Base-by-base conservation (phyloP, 495 filamentous ascomycete genomes). In the Viridothelium virens region DNA sequence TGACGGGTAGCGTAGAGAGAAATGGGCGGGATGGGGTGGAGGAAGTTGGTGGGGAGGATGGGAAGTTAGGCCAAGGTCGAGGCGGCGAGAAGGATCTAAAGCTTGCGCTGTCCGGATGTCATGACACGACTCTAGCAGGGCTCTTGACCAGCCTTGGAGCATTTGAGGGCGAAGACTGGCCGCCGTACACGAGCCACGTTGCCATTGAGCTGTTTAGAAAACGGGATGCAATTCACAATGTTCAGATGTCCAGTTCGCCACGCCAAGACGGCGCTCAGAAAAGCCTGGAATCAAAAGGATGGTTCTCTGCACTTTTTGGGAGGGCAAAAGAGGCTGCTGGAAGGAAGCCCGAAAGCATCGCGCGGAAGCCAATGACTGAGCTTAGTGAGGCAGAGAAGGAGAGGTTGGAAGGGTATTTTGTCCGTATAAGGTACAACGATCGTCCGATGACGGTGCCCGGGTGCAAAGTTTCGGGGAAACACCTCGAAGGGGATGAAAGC, bases 351-450 rank as follows among this genome's bases (percentile, higher is more conserved):
- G 64, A 73, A 10, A 75, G 75, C 41, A 85, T 84, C 56, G 82
- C 83, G 11, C 79, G 87, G 18, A 84, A 81, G 69, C 73, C 74
- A 3, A 74, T 78, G 6, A 71, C 77, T 2, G 77, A 83, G 3
- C 72, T 89, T 18, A 79, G 78, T 1, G 67, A 75, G 0, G 67
- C 72, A 0, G 84, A 90, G 66, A 80, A 79, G 74, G 68, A 75
- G 56, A 85, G 77, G 70, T 74, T 88, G 34, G 82, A 84, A 64
- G 86, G 80, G 1, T 91, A 96, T 78, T 98, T 89, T 77, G 93
- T 98, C n/a, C 86, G 94, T n/a, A 75, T 98, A 65, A 83, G 92
- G 64, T 97, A 94, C 76, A 97, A 98, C 70, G 93, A 97, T 74
- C 79, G 81, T 48, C 84, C 89, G 0, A 83, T 97, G 70, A 82